Conservation (phyloP, 179 eudicot genomes). For the Heliamphora pulchella region DNA sequence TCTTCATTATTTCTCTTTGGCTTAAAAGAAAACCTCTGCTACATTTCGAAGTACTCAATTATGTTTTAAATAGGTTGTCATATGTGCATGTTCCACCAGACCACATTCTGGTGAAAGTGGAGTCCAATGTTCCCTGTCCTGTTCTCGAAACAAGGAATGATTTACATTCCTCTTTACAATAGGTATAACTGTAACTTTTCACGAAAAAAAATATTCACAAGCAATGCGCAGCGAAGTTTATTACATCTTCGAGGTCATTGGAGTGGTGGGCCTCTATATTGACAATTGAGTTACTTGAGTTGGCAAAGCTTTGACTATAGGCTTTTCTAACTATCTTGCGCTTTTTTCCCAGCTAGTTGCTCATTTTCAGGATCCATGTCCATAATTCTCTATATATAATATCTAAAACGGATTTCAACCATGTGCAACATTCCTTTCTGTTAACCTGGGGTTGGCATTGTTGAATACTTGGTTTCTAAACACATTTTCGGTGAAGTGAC, state of each 20-base stretch:
- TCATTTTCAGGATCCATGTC: neutral
- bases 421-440: no score
- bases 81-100: neutral
- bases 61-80: neutral
- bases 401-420: no score
- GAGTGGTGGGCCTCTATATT: neutral
- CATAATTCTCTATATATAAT: neutral
- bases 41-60: neutral
- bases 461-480: constrained; percentile 2
- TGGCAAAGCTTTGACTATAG: neutral
- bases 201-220: no score
- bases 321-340: neutral
- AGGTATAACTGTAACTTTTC: neutral
- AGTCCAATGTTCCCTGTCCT: neutral
- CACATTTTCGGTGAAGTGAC: neutral
- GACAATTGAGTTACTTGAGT: neutral
- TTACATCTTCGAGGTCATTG: neutral
- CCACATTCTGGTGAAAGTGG: neutral
- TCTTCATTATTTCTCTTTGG: neutral
- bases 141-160: neutral
- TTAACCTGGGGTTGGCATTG: neutral
- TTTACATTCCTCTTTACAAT: neutral
- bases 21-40: neutral
- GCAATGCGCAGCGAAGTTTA: no score
- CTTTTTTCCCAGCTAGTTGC: neutral